A percentile compares a stretch with the other conserved stretches of the same genome.
Conservation (phyloP, 2,329 filamentous ascomycete genomes). For the Stagonosporopsis vannaccii region DNA sequence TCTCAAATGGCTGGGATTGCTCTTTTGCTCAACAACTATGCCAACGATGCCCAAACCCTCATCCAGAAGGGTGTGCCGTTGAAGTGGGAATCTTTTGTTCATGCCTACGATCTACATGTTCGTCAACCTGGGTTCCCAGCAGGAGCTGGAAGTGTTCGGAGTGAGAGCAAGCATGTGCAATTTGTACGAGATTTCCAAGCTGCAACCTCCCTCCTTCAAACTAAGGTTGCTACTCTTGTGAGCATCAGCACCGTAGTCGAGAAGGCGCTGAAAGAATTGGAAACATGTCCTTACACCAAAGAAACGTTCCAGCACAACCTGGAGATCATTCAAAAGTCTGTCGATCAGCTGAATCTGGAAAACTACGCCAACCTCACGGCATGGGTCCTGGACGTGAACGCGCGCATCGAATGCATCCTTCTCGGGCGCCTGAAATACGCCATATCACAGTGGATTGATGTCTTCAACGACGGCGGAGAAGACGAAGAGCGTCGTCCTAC, state of each 20-base stretch:
- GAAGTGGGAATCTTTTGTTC: constrained; percentile 97
- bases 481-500: constrained; percentile 35
- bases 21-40: constrained; percentile 86
- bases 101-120: constrained; percentile 91
- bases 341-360: constrained; percentile 95
- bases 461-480: constrained; percentile 68
- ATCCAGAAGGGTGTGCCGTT: constrained; percentile 87
- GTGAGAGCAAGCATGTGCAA: constrained; percentile 92
- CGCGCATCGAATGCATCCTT: constrained; percentile 80
- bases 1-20: constrained; percentile 85
- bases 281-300: constrained; percentile 81
- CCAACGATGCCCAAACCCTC: constrained; percentile 85
- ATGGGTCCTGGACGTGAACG: constrained; percentile 90
- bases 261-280: constrained; percentile 82
- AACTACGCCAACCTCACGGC: constrained; percentile 91
- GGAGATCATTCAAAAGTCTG: constrained; percentile 85
- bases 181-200: constrained; percentile 94
- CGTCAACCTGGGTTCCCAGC: constrained; percentile 67
- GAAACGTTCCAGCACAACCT: constrained; percentile 81
- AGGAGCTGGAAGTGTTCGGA: constrained; percentile 62
- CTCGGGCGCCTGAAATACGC: constrained; percentile 84
- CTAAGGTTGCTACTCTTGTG: constrained; percentile 80
- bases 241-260: constrained; percentile 83
- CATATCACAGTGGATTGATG: constrained; percentile 84
- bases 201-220: constrained; percentile 85